Evolutionary conservation across 129 eudicot species (phyloP), one percentile per base, ranked within the genome.

Genomic region (Tagetes erecta): DNA sequence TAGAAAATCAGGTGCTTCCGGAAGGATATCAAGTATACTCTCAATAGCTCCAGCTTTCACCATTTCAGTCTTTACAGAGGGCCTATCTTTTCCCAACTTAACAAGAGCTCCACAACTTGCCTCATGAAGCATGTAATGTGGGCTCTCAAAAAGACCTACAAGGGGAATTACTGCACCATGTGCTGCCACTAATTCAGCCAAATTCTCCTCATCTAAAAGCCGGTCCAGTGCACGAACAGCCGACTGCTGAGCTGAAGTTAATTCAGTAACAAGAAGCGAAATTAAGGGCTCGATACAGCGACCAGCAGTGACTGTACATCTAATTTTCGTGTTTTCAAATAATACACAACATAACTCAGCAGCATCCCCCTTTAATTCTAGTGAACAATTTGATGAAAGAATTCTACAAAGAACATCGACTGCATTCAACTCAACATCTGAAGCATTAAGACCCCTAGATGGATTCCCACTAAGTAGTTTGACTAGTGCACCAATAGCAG

Each of bases 391-490:
- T 35, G 99, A 91, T 11, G 91, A 87, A 65, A 95, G 88, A 68
- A 95, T 88, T 70, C 83, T 83, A 76, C 99, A 91, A 56, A 95
- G 94, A 76, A 95, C 91, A 76, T 95, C 99, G 3, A 95, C 94
- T n/a, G 99, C 99, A 74, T 88, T 95, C 86, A 91, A 77, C 87
- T 95, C 99, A 70, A 95, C 90, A 82, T 95, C 99, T 39, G 88
- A 90, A 57, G 88, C 97, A 14, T 89, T 88, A 38, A 88, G 84
- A 30, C 97, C 99, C 71, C 84, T 88, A 14, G 97, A 85, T 13
- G 97, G 96, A 72, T 95, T 95, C 31, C 84, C 99, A 62, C 88
- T 77, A 37, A 91, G 86, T 44, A 95, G 80, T 68, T 85, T 84
- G 60, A 89, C 89, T 72, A 95, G 66, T 30, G 99, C 99, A 71